Evolutionary conservation across 2,329 filamentous ascomycete species (phyloP).

Genomic region (Magnaporthiopsis incrustans): DNA sequence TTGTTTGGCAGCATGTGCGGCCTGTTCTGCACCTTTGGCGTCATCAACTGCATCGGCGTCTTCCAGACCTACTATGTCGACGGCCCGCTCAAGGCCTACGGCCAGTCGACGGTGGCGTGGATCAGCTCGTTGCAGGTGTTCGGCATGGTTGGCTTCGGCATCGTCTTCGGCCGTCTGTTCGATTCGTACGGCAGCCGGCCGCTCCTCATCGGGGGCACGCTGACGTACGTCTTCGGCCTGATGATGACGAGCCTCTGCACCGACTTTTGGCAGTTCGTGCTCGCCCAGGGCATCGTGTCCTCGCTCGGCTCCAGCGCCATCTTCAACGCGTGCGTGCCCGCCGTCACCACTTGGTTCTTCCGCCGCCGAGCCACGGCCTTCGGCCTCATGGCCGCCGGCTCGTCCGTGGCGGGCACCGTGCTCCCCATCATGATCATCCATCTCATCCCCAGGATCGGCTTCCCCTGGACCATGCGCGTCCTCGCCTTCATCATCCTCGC

Average conservation of each 20-base stretch:
- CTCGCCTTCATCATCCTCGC: slow-evolving; percentile 28
- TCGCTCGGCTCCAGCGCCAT: slow-evolving; percentile 26
- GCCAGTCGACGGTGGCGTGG: slow-evolving; percentile 45
- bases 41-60: slow-evolving; percentile 38
- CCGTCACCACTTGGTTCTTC: slow-evolving; percentile 38
- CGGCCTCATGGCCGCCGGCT: slow-evolving; percentile 39
- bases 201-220: slow-evolving; percentile 41
- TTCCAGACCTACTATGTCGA: slow-evolving; percentile 49
- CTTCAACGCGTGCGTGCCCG: slow-evolving; percentile 26
- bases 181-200: slow-evolving; percentile 52
- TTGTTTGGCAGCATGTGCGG: slow-evolving; percentile 30
- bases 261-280: slow-evolving; percentile 32
- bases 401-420: slow-evolving; percentile 40
- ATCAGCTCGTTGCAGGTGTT: slow-evolving; percentile 46
- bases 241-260: slow-evolving; percentile 50
- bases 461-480: slow-evolving; percentile 30
- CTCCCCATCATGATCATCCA: slow-evolving; percentile 52
- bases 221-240: slow-evolving; percentile 47
- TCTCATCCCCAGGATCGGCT: slow-evolving; percentile 36
- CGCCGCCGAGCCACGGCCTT: slow-evolving; percentile 37
- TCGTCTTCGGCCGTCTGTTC: slow-evolving; percentile 34
- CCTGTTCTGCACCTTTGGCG: slow-evolving; percentile 30
- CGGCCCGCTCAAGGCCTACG: slow-evolving; percentile 36
- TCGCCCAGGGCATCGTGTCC: slow-evolving; percentile 26
- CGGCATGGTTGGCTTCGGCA: slow-evolving; percentile 37